Evolutionary conservation across 2,329 filamentous ascomycete genomes (phyloP), one percentile per base, ranked within the genome.

Genomic region (Calonectria henricotiae): DNA sequence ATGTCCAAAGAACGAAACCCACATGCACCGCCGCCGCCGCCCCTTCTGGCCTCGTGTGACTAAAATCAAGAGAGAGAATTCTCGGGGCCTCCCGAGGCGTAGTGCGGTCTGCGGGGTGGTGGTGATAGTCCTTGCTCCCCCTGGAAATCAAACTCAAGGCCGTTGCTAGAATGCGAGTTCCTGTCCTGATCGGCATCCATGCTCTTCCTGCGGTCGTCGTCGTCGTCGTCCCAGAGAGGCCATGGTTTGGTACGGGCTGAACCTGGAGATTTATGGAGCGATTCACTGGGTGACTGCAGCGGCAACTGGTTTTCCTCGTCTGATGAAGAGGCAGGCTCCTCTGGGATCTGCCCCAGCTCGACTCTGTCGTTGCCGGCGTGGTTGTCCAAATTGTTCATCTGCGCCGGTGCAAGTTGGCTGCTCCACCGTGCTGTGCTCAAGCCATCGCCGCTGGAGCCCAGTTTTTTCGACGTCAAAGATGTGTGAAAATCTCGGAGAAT

Each of bases 401-500:
- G 51, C n/a, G 51, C 51, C 12, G 75, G 77, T 4, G 62, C 46
- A 35, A 74, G 75, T 30, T 77, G 75, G 62, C 70, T 74, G 39
- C 74, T 76, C 75, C 75, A 77, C 15, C 64, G 46, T 25, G 70
- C 70, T 25, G 70, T 71, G 37, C 70, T 75, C 39, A 60, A 65
- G n/a, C 71, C 74, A 32, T 69, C 73, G 20, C 51, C 68, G 3
- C 68, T 67, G 3, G 75, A 76, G 23, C 68, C 72, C 13, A 78
- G 70, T 39, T 68, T 75, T 44, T 69, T 69, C 3, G 76, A 78
- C 8, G 76, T 78, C 8, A 74, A 44, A 20, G 76, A 76, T 17
- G 72, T 76, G 67, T 77, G 75, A 1, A 78, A 72, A 39, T 76
- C 75, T 54, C 73, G 71, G 6, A 88, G 71, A 23, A 88, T 82